These are phyloP conservation scores for Vanderwaltozyma yarrowii DNA, from an alignment of 805 yeast species.

Conservation along the genomic window DNA sequence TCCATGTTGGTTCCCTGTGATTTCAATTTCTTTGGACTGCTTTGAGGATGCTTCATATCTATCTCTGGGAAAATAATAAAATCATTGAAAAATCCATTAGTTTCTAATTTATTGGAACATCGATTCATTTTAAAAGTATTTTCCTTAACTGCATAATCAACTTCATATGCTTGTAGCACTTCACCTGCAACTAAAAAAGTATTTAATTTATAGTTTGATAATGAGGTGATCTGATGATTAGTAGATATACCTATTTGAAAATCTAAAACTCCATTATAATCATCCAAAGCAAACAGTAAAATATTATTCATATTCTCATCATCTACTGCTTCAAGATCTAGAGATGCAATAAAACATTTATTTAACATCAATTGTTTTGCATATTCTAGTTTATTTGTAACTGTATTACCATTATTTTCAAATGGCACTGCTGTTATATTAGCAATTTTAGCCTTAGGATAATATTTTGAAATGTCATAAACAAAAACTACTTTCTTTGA, in stretches of 20 bases:
- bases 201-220: slow-evolving; percentile 23
- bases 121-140: slow-evolving; percentile 23
- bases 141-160: slow-evolving; percentile 29
- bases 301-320: slow-evolving; percentile 24
- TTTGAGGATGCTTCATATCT: too few species aligned
- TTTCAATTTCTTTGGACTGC: too few species aligned
- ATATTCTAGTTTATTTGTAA: slow-evolving; percentile 11
- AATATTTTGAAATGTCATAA: slow-evolving; percentile 8
- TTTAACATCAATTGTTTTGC: slow-evolving; percentile 29
- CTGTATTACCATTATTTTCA: neutral
- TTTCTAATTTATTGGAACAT: slow-evolving; percentile 14
- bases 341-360: slow-evolving; percentile 30
- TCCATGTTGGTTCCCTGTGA: too few species aligned
- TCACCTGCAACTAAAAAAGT: slow-evolving; percentile 28
- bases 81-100: slow-evolving; percentile 11
- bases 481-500: slow-evolving; percentile 2
- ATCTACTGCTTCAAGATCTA: slow-evolving; percentile 26
- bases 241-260: slow-evolving; percentile 19
- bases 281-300: slow-evolving; percentile 30
- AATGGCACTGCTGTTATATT: slow-evolving; percentile 14
- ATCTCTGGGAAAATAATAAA: neutral
- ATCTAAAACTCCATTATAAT: slow-evolving; percentile 23
- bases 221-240: slow-evolving; percentile 9
- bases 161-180: slow-evolving; percentile 19
- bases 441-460: slow-evolving; percentile 15